phyloP scores from a whole-genome alignment of 352 stramenopile species.

The Blastocystis sp. region DNA sequence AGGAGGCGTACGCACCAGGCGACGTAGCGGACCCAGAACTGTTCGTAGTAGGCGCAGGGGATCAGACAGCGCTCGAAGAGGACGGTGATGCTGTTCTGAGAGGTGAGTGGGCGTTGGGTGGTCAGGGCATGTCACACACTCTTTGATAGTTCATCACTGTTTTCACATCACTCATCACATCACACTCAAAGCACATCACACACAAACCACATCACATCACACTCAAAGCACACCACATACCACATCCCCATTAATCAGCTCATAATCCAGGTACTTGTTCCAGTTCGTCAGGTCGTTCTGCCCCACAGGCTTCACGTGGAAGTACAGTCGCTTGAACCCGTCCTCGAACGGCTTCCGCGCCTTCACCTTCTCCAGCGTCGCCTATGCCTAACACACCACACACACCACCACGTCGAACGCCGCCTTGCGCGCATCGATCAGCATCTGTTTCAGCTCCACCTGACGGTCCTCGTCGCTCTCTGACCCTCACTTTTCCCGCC shows the following conservation, averaged over 20 bases:
- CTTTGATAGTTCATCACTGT: not conserved
- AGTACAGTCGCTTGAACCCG: conserved; percentile 68
- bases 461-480: conserved; percentile 66
- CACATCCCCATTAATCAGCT: conserved; percentile 21
- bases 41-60: conserved; percentile 68
- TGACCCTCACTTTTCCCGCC: not conserved
- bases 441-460: conserved; percentile 65
- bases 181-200: not conserved
- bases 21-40: conserved; percentile 70
- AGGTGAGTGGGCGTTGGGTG: not conserved
- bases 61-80: conserved; percentile 71
- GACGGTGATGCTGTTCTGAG: conserved; percentile 28
- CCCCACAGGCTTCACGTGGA: conserved; percentile 70
- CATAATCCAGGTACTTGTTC: conserved; percentile 62
- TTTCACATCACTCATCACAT: not conserved
- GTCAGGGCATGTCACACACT: not conserved
- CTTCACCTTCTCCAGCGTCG: conserved; percentile 44
- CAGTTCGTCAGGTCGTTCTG: conserved; percentile 69
- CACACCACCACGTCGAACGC: conserved; percentile 54
- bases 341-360: conserved; percentile 65
- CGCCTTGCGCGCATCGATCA: conserved; percentile 55
- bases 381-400: not conserved
- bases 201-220: not conserved
- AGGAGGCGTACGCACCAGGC: conserved; percentile 18
- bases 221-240: not conserved